Base-by-base conservation (phyloP, 441 rosid genomes). In the Brassica hybrid region DNA sequence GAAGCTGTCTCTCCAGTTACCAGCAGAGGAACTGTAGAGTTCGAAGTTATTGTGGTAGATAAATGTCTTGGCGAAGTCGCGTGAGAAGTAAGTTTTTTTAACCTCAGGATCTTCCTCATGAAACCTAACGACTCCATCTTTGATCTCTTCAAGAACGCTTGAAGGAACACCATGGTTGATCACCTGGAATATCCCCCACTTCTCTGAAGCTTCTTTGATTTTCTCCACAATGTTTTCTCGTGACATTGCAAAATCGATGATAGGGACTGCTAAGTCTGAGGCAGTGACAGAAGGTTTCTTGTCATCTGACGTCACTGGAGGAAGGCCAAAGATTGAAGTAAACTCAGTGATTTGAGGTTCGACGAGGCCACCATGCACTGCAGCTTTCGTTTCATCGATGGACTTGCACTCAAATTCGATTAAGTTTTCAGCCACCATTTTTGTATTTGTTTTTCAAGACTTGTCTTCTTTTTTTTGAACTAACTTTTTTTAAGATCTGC, bases 1-100 rank as follows among this genome's bases (percentile, higher is more conserved):
- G 27, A 83, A 19, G 0, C 86, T 34, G 19, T 85, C 90, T 67
- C 92, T 84, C 90, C 89, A 85, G 25, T 78, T 83, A 3, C 79
- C 77, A 0, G 79, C 73, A 19, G 41, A 23, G 0, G 79, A 82
- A 4, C 78, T 57, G 14, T 32, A 61, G 41, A 77, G 38, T 59
- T 82, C 84, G 32, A 80, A 66, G 41, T 81, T 83, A 17, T 80
- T 75, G 60, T 83, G 73, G 66, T 45, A 83, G 0, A 67, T 36
- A 25, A 82, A 78, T 66, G 69, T 74, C 71, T 72, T 84, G 13
- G 18, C 38, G 4, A 19, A 30, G 13, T 86, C 87, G 7, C 85
- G 72, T 0, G 85, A 70, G 52, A 74, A 80, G 32, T 70, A 71
- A 43, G 73, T 13, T 27, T 68, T 71, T 76, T 86, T 85, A 16